Percentiles rank a stretch among this genome's conserved stretches.
phyloP scores from a whole-genome alignment of 2,329 filamentous ascomycete genomes.

The Tolypocladium inflatum region DNA sequence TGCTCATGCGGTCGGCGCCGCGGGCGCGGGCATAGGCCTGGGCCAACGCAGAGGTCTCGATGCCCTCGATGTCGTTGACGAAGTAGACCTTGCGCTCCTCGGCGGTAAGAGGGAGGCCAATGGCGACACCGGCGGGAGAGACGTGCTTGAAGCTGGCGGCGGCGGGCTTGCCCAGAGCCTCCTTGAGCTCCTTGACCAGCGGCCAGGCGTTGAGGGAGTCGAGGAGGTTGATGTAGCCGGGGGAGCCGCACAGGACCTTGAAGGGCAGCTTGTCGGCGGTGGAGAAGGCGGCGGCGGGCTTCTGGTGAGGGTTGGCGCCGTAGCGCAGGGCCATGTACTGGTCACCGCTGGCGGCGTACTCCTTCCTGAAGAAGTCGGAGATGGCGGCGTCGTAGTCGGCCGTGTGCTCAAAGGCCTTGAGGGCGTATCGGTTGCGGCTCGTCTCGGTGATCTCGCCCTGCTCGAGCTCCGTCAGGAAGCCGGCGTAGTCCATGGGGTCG shows the following conservation, averaged over 20 bases:
- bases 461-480: conserved; percentile 86
- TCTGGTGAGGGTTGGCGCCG: conserved; percentile 96
- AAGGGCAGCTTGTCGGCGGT: conserved; percentile 73
- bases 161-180: conserved; percentile 77
- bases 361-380: conserved; percentile 93
- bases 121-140: conserved; percentile 89
- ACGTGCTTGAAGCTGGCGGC: conserved; percentile 99
- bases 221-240: conserved; percentile 94
- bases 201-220: conserved; percentile 97
- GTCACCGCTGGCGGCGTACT: conserved; percentile 78
- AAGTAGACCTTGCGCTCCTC: conserved; percentile 97
- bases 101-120: conserved; percentile 76
- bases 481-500: conserved; percentile 86
- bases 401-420: conserved; percentile 98
- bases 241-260: conserved; percentile 81
- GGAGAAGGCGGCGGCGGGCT: conserved; percentile 81
- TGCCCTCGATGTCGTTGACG: conserved; percentile 86
- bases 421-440: conserved; percentile 79
- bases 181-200: conserved; percentile 89
- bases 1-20: conserved; percentile 96
- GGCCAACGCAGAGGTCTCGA: conserved; percentile 77
- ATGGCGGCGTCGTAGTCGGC: conserved; percentile 95
- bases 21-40: conserved; percentile 94
- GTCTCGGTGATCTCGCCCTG: conserved; percentile 76
- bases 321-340: conserved; percentile 86